Evolutionary conservation across 2,329 filamentous ascomycete genomes (phyloP).

Genomic region (Paecilomyces dactylethromorphus): DNA sequence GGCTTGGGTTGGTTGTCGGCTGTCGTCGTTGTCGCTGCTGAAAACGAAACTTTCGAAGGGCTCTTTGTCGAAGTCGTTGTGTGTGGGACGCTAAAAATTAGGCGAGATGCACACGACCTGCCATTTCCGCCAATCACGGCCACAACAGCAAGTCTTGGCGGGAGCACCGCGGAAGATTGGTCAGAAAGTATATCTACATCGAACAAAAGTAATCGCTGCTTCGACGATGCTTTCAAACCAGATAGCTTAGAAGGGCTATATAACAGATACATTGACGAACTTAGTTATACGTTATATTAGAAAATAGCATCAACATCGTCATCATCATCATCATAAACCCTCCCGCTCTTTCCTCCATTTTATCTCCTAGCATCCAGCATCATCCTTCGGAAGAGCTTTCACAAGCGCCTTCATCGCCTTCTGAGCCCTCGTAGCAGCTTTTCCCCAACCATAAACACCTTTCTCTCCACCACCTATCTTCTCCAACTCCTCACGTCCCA

Average conservation of each 20-base stretch:
- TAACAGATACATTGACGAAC: no score
- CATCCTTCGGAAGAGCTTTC: neutral
- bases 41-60: slow-evolving; percentile 25
- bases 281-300: neutral
- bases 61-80: slow-evolving; percentile 25
- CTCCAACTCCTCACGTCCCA: slow-evolving; percentile 5
- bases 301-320: neutral
- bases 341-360: neutral
- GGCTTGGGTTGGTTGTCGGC: slow-evolving; percentile 37
- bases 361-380: neutral
- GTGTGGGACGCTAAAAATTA: slow-evolving; percentile 39
- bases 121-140: slow-evolving; percentile 16
- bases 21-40: slow-evolving; percentile 36
- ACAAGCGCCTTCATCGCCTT: slow-evolving; percentile 8
- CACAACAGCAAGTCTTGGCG: neutral
- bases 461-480: neutral
- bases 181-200: neutral
- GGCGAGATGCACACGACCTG: slow-evolving; percentile 22
- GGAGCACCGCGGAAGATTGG: neutral
- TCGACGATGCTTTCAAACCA: no score
- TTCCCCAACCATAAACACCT: slow-evolving; percentile 10
- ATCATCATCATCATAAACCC: neutral
- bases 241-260: no score
- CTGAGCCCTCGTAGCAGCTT: slow-evolving; percentile 6
- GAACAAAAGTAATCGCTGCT: neutral